Evolutionary conservation across 1,284 basidiomycete genomes (phyloP).

Genomic region (Termitomyces sp.): DNA sequence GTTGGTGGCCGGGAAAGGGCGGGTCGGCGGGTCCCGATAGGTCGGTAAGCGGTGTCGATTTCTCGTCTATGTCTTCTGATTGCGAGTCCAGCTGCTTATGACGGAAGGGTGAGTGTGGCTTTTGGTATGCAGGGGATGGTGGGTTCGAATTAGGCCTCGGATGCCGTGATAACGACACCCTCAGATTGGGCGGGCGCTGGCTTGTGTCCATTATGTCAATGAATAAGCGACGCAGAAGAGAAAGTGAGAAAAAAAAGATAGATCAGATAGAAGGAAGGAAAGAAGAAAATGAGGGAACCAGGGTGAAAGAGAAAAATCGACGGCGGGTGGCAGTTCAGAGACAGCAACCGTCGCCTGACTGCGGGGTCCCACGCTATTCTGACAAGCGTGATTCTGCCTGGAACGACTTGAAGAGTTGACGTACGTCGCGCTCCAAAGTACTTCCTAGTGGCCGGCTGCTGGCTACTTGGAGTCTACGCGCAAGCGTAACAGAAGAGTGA

Average conservation of each 20-base stretch:
- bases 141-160: conserved; percentile 27
- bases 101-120: conserved; percentile 31
- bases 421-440: conserved; percentile 8
- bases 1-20: conserved; percentile 9
- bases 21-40: conserved; percentile 9
- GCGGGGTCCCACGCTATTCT: conserved; percentile 16
- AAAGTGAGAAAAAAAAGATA: conserved; percentile 11
- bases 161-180: conserved; percentile 29
- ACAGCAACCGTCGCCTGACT: background rate
- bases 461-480: background rate
- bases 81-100: conserved; percentile 30
- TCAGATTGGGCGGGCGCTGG: conserved; percentile 22
- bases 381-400: conserved; percentile 8
- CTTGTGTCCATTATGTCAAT: conserved; percentile 26
- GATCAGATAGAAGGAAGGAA: background rate
- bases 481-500: conserved; percentile 8
- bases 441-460: background rate
- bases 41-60: conserved; percentile 21
- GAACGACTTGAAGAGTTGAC: conserved; percentile 12
- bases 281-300: conserved; percentile 3
- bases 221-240: conserved; percentile 4
- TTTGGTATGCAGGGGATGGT: conserved; percentile 21
- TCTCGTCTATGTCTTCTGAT: conserved; percentile 28
- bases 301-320: conserved; percentile 16
- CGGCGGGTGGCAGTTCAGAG: conserved; percentile 10